phyloP scores from a whole-genome alignment of 768 basidiomycete genomes.

The Phylloporus sp. region DNA sequence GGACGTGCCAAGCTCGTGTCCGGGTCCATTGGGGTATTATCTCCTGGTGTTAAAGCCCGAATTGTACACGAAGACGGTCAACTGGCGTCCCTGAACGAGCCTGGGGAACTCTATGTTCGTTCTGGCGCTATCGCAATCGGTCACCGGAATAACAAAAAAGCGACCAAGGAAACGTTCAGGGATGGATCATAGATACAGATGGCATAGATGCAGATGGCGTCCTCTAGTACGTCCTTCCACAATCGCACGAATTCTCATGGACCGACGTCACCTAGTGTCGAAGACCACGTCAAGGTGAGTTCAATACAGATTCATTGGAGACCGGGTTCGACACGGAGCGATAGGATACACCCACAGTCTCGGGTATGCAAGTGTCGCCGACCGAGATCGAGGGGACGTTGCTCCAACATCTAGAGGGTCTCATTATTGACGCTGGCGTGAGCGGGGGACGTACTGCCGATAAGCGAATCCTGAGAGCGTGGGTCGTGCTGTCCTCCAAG shows the following conservation, averaged over 20 bases:
- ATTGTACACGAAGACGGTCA: conserved; percentile 54
- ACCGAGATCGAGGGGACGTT: conserved; percentile 70
- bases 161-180: conserved; percentile 58
- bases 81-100: conserved; percentile 51
- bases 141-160: conserved; percentile 68
- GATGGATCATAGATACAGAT: conserved; percentile 74
- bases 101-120: conserved; percentile 61
- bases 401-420: conserved; percentile 52
- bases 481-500: conserved; percentile 59
- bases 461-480: conserved; percentile 73
- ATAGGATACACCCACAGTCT: conserved; percentile 76
- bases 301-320: neutral
- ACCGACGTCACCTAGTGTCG: conserved; percentile 43
- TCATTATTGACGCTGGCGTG: conserved; percentile 70
- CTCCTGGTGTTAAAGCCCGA: conserved; percentile 62
- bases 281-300: conserved; percentile 68
- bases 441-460: conserved; percentile 63
- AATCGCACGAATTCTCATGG: neutral
- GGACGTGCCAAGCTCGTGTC: conserved; percentile 37
- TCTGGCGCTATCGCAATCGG: conserved; percentile 56
- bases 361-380: conserved; percentile 76
- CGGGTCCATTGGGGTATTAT: conserved; percentile 52
- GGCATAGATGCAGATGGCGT: conserved; percentile 54
- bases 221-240: conserved; percentile 50
- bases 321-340: neutral